phyloP scores from a whole-genome alignment of 495 filamentous ascomycete genomes.

The Talaromyces stipitatus region DNA sequence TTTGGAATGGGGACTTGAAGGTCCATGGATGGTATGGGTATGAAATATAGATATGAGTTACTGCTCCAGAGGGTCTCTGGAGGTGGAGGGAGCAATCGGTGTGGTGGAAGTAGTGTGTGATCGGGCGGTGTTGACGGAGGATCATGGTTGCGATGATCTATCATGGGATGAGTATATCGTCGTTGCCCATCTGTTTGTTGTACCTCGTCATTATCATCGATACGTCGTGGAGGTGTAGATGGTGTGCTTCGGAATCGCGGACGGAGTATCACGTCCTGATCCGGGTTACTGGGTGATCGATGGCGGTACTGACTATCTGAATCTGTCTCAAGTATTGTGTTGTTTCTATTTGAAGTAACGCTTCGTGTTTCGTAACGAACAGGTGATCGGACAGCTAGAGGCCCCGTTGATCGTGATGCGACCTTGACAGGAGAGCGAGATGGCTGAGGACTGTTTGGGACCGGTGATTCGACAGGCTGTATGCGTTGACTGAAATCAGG shows the following conservation, averaged over 20 bases:
- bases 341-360: conserved; percentile 12
- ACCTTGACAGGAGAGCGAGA: conserved; percentile 27
- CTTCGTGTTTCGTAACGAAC: conserved; percentile 23
- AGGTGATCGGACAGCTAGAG: conserved; percentile 18
- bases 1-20: conserved; percentile 17
- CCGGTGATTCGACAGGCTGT: conserved; percentile 44
- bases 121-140: conserved; percentile 17
- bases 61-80: conserved; percentile 13
- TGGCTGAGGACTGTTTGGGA: conserved; percentile 16
- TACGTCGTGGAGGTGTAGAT: conserved; percentile 14
- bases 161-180: conserved; percentile 20
- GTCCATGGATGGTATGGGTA: conserved; percentile 6
- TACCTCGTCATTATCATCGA: background rate
- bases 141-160: background rate
- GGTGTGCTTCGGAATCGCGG: conserved; percentile 22
- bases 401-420: conserved; percentile 11
- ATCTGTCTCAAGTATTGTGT: conserved; percentile 9
- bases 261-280: conserved; percentile 32
- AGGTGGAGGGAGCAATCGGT: conserved; percentile 53
- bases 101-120: background rate
- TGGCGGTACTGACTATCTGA: conserved; percentile 13
- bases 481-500: conserved; percentile 50
- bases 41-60: background rate
- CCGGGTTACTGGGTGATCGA: conserved; percentile 16
- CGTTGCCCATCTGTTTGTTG: conserved; percentile 16